phyloP scores from a whole-genome alignment of 2,329 filamentous ascomycete species.

The Ploettnerulaceae sp. region DNA sequence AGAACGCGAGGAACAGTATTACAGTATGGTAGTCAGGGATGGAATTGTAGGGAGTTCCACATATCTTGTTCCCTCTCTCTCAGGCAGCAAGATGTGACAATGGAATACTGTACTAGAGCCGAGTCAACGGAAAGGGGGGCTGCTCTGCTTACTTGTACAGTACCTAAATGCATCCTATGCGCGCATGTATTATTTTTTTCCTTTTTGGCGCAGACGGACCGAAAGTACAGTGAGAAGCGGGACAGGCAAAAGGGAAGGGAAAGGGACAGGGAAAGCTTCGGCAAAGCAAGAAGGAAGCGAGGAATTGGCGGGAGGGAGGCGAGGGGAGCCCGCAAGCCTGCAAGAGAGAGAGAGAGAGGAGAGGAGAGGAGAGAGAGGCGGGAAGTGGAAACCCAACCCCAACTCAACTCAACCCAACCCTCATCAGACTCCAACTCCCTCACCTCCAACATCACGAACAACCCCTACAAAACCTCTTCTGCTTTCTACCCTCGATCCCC shows the following conservation, averaged over 20 bases:
- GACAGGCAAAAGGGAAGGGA: background rate
- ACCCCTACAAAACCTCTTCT: background rate
- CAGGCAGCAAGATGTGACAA: background rate
- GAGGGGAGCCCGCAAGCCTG: background rate
- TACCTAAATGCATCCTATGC: background rate
- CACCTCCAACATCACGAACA: background rate
- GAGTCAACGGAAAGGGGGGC: no score
- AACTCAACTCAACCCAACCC: background rate
- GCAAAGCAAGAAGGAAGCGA: background rate
- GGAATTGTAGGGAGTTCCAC: no score
- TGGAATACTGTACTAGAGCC: background rate
- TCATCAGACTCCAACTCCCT: background rate
- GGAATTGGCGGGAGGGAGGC: background rate
- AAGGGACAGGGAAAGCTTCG: constrained; percentile 2
- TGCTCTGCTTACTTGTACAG: background rate
- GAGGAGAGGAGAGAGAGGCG: background rate
- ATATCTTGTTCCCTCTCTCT: no score
- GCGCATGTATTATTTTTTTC: constrained; percentile 5
- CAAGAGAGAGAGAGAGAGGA: background rate
- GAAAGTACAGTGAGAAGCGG: background rate
- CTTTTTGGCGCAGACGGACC: constrained; percentile 1
- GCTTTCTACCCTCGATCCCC: background rate
- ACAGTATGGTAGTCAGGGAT: no score
- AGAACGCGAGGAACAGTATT: no score
- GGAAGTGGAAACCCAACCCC: background rate